Evolutionary conservation across 768 basidiomycete species (phyloP).

Genomic region (Suillus lakei): DNA sequence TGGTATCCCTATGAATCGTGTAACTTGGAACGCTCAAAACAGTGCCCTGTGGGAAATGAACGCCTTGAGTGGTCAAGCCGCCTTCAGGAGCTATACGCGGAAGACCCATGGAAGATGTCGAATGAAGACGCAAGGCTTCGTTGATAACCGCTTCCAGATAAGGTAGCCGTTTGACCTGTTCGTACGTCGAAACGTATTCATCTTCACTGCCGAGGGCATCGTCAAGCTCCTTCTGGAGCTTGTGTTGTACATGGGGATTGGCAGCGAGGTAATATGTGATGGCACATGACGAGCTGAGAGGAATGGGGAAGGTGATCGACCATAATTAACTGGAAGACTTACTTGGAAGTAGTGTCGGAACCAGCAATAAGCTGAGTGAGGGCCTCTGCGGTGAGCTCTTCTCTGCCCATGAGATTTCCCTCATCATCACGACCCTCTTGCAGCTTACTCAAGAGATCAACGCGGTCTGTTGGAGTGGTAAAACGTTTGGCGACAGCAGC

Average conservation of each 20-base stretch:
- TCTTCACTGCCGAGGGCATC: conserved; percentile 60
- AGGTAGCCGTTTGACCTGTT: conserved; percentile 72
- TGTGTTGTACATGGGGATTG: conserved; percentile 65
- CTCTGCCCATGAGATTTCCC: conserved; percentile 79
- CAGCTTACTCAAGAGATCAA: conserved; percentile 82
- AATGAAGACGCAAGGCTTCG: conserved; percentile 84
- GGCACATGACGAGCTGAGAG: conserved; percentile 82
- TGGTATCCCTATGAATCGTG: conserved; percentile 75
- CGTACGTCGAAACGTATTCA: conserved; percentile 62
- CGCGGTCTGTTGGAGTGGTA: conserved; percentile 67
- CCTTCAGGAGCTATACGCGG: conserved; percentile 79
- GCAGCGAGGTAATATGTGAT: conserved; percentile 84
- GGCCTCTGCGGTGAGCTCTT: conserved; percentile 89
- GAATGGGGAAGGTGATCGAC: conserved; percentile 8
- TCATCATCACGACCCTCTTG: conserved; percentile 76
- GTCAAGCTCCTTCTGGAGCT: conserved; percentile 79
- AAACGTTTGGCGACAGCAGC: conserved; percentile 82
- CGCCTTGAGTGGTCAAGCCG: conserved; percentile 59
- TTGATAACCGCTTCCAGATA: conserved; percentile 90
- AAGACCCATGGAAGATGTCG: conserved; percentile 82
- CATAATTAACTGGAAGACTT: conserved; percentile 23
- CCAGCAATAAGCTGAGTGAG: conserved; percentile 87
- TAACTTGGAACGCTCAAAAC: conserved; percentile 82
- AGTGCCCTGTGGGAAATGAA: conserved; percentile 74
- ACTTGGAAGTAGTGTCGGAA: conserved; percentile 95